Evolutionary conservation across 306 rosid species (phyloP).

Genomic region (Dryas alaskensis): DNA sequence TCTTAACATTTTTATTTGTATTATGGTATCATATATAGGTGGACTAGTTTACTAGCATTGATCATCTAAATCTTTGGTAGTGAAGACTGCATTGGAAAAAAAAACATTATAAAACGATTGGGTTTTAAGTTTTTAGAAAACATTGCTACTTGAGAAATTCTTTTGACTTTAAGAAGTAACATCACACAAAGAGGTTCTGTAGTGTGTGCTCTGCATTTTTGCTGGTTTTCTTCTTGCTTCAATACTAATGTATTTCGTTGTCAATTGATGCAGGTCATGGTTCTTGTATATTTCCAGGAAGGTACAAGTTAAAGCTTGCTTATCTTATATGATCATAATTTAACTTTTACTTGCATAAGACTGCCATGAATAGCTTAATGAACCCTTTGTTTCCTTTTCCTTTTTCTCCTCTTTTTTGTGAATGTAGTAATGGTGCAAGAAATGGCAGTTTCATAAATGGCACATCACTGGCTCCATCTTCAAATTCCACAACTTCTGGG

Average conservation of each 20-base stretch:
- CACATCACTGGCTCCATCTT: slow-evolving; percentile 65
- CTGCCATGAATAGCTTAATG: slow-evolving; percentile 15
- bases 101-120: neutral
- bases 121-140: neutral
- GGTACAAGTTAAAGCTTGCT: slow-evolving; percentile 37
- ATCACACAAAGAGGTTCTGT: neutral
- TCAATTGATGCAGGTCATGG: slow-evolving; percentile 62
- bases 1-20: slow-evolving; percentile 2
- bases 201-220: neutral
- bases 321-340: neutral
- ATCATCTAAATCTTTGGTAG: neutral
- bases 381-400: slow-evolving; percentile 6
- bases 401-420: slow-evolving; percentile 15
- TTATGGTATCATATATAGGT: neutral
- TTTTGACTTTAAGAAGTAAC: neutral
- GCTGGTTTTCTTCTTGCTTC: neutral
- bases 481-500: slow-evolving; percentile 59
- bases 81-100: neutral
- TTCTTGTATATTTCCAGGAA: slow-evolving; percentile 75
- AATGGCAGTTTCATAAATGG: slow-evolving; percentile 53
- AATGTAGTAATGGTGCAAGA: slow-evolving; percentile 61
- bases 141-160: neutral
- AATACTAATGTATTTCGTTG: slow-evolving; percentile 24
- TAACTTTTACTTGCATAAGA: neutral
- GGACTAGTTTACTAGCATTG: neutral